Conservation (phyloP, 2,329 filamentous ascomycete species). For the Ophiostoma tasmaniense region DNA sequence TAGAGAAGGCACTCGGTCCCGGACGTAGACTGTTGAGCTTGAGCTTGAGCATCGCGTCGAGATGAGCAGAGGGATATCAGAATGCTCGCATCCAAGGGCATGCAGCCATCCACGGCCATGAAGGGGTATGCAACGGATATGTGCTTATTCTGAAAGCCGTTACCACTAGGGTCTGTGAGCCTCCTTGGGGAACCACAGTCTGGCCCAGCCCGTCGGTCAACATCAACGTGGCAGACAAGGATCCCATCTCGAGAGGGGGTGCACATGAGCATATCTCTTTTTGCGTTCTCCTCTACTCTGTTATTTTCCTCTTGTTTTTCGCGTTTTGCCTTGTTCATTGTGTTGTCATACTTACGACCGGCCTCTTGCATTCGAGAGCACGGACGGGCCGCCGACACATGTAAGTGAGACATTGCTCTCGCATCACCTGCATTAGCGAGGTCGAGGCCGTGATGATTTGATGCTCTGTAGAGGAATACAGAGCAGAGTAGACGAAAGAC, state of each 20-base stretch:
- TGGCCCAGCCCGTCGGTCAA: background rate
- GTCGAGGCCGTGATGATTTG: background rate
- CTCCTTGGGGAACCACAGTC: too few relatives aligned
- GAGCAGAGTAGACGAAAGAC: background rate
- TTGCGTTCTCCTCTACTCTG: background rate
- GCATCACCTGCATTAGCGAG: background rate
- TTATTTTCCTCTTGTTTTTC: too few relatives aligned
- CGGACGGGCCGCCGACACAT: background rate
- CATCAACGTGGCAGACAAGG: background rate
- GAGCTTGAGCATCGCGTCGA: background rate
- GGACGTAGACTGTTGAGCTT: background rate
- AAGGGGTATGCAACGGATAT: background rate
- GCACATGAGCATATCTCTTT: background rate
- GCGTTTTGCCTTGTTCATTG: too few relatives aligned
- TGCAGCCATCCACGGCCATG: background rate
- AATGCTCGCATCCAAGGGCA: background rate
- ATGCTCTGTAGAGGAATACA: background rate
- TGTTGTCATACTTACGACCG: background rate
- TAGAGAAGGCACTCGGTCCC: background rate
- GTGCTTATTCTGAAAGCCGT: background rate
- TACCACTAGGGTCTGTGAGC: background rate
- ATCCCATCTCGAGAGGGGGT: background rate
- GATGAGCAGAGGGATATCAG: background rate
- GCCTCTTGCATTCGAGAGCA: background rate
- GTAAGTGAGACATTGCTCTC: background rate